A percentile compares a stretch with the other conserved stretches of the same genome.
These are phyloP conservation scores for Orychophragmus violaceus DNA, from an alignment of 345 rosid species.

Conservation along the genomic window DNA sequence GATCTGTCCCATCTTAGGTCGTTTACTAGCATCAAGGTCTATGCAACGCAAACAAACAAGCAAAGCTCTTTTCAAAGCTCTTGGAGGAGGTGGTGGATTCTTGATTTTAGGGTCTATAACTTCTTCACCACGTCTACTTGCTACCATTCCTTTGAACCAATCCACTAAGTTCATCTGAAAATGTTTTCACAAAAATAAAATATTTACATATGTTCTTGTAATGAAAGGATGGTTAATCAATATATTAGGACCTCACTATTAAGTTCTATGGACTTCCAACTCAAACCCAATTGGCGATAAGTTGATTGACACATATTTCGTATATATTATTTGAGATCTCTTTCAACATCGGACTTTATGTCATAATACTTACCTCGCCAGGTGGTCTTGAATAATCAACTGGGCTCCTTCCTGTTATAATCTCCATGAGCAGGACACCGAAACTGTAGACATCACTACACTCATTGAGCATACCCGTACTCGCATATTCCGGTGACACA, in stretches of 20 bases:
- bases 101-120: conserved; percentile 70
- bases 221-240: background rate
- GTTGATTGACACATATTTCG: no score
- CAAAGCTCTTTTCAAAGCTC: conserved; percentile 69
- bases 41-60: conserved; percentile 89
- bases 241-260: no score
- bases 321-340: no score
- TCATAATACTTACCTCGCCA: no score
- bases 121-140: conserved; percentile 80
- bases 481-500: conserved; percentile 94
- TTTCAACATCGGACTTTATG: no score
- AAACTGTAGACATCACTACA: conserved; percentile 94
- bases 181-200: background rate
- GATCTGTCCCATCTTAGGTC: conserved; percentile 98
- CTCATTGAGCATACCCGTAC: conserved; percentile 94
- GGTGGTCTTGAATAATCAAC: conserved; percentile 82
- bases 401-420: conserved; percentile 88
- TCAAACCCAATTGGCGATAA: no score
- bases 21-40: conserved; percentile 72
- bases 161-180: conserved; percentile 87
- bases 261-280: no score
- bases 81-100: conserved; percentile 46
- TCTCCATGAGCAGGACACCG: conserved; percentile 91
- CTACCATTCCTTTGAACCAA: conserved; percentile 97
- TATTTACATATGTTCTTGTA: background rate